Conservation (phyloP, 2,329 filamentous ascomycete species). For the Kalaharituber pfeilii region DNA sequence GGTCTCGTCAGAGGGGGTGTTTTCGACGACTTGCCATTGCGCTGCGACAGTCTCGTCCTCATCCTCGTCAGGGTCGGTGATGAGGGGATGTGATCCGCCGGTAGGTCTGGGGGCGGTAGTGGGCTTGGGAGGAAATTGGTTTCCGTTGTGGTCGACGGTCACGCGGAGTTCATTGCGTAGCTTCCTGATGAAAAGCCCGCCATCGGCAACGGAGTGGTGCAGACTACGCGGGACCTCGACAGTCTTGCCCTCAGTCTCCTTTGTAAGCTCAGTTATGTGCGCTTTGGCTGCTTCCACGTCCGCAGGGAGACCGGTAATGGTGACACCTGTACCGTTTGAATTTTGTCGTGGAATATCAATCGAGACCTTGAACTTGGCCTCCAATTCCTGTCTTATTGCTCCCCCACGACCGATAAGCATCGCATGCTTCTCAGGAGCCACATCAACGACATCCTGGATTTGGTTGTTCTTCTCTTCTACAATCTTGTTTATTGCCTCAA, state of each 20-base stretch:
- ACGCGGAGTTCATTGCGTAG: slow-evolving; percentile 74
- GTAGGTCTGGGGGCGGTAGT: slow-evolving; percentile 34
- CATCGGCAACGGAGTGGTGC: slow-evolving; percentile 73
- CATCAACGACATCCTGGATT: slow-evolving; percentile 58
- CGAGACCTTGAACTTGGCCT: slow-evolving; percentile 68
- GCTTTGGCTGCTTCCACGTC: slow-evolving; percentile 74
- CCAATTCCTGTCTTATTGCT: slow-evolving; percentile 67
- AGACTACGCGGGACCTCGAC: slow-evolving; percentile 65
- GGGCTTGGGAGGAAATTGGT: slow-evolving; percentile 49
- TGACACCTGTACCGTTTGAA: slow-evolving; percentile 51
- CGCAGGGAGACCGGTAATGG: slow-evolving; percentile 59
- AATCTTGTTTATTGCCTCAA: slow-evolving; percentile 62
- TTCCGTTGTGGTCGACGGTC: slow-evolving; percentile 73
- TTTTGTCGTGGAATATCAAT: slow-evolving; percentile 87
- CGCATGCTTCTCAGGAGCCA: slow-evolving; percentile 78
- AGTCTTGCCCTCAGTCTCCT: slow-evolving; percentile 76
- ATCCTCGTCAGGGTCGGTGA: slow-evolving; percentile 57
- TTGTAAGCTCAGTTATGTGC: slow-evolving; percentile 61
- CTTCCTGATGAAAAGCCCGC: slow-evolving; percentile 82
- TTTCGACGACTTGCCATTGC: slow-evolving; percentile 71
- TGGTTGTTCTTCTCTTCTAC: slow-evolving; percentile 73
- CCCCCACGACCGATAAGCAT: slow-evolving; percentile 83
- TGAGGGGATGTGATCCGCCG: slow-evolving; percentile 58
- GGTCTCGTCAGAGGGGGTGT: slow-evolving; percentile 38
- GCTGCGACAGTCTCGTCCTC: slow-evolving; percentile 49